Conservation (phyloP, 306 rosid genomes). For the Abrus pulchellus region DNA sequence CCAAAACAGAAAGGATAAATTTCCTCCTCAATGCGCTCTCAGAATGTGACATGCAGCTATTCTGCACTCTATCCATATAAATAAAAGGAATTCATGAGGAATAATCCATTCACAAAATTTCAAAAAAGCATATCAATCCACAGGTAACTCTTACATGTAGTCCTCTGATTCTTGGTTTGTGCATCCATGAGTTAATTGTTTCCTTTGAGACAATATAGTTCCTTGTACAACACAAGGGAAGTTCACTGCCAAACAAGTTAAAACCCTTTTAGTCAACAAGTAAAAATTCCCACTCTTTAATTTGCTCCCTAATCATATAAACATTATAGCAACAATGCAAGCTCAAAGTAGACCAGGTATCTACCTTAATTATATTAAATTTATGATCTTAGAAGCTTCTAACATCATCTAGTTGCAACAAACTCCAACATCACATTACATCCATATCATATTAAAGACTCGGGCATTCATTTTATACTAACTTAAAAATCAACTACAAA, state of each 20-base stretch:
- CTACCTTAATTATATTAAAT: constrained; percentile 14
- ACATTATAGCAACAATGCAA: constrained; percentile 29
- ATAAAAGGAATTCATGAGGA: constrained; percentile 31
- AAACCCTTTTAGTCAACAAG: constrained; percentile 37
- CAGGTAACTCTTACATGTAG: constrained; percentile 58
- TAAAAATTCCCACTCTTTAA: constrained; percentile 24
- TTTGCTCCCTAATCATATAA: constrained; percentile 23
- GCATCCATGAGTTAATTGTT: constrained; percentile 53
- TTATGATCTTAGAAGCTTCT: neutral
- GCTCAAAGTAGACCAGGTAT: constrained; percentile 4
- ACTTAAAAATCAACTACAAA: constrained; percentile 4
- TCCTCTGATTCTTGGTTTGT: constrained; percentile 61
- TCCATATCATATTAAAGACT: constrained; percentile 1
- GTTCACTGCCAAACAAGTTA: constrained; percentile 55
- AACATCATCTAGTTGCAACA: neutral
- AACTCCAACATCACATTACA: constrained; percentile 6
- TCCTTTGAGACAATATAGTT: constrained; percentile 50
- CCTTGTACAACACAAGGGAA: constrained; percentile 55
- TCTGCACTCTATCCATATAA: constrained; percentile 55
- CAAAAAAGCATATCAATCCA: constrained; percentile 30
- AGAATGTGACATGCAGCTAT: constrained; percentile 40
- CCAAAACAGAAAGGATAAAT: constrained; percentile 66
- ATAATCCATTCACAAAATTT: constrained; percentile 23
- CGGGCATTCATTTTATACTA: neutral
- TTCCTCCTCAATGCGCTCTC: constrained; percentile 67